Base-by-base conservation (phyloP, 2,329 filamentous ascomycete genomes). In the Paecilomyces sp. region DNA sequence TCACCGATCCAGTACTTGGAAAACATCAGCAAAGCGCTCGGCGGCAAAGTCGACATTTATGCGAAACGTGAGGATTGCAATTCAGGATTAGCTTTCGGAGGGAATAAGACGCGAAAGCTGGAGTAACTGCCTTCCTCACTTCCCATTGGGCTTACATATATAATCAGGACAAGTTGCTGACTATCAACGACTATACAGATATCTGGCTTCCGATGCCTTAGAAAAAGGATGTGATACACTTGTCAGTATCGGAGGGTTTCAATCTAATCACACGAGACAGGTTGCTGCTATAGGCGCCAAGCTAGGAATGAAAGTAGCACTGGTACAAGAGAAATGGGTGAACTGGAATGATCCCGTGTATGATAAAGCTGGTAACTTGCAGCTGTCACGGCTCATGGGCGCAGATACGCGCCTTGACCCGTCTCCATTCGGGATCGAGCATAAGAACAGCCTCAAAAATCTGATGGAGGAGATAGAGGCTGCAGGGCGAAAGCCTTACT, bases 31-130 rank as follows among this genome's bases (percentile, higher is more conserved):
- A 71, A 79, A 57, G 84, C 83, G 25, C 80, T 89, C 4, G 82
- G 83, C 55, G 81, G 81, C 31, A 81, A 81, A 65, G 83, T 88
- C 50, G 78, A 80, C 22, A 82, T 90, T 63, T 90, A 85, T 69
- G 87, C 88, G 57, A 90, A 90, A 74, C 82, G 88, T 56, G 88
- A 90, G 64, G 88, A 90, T 74, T 85, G 85, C 68, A 88, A 88
- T 74, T 88, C 85, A 1, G 84, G 83, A 0, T 80, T 88, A 18
- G 86, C 86, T 2, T 88, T 81, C 66, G 87, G 87, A 41, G 87
- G 86, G 57, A 89, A 89, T 77, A 89, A 89, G 74, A 85, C 83
- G 31, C 80, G 87, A 60, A 89, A 89, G 72, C 79, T 89, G 1
- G 87, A 90, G 78, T 89, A 89, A 47, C 8, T 22, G 3, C 41